Base-by-base conservation (phyloP, 306 rosid genomes). In the Spatholobus suberectus region DNA sequence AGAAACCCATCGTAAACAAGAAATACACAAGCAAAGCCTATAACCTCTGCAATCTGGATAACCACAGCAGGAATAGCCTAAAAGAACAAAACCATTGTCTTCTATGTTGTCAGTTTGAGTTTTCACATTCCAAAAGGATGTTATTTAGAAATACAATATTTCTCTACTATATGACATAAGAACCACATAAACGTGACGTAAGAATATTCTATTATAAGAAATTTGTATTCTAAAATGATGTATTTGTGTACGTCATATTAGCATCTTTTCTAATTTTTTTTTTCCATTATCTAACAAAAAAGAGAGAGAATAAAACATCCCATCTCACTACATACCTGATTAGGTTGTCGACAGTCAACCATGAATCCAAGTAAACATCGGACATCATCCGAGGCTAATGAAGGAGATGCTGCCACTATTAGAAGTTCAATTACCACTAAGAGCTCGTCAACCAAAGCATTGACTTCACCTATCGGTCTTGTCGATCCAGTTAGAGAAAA, bases 391-490 rank as follows among this genome's bases (percentile, higher is more conserved):
- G 92, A 89, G 85, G 93, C 96, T 83, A 89, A 46, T 5, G 83
- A 73, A 83, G 98, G 92, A 75, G 98, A 90, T 75, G 96, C 98
- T 73, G 92, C 98, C 82, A 89, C 91, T 24, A 92, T 78, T 79
- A 96, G 89, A 87, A 96, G 98, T 87, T 96, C 99, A 81, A 96
- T 90, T 81, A 93, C 88, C 54, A 92, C 99, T 44, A 96, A 89
- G 73, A 96, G 94, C 88, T 96, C 98, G 43, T 96, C 99, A 87
- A 96, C 98, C 90, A 96, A 90, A 55, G 99, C 99, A 89, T 96
- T 94, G 86, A 94, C 92, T 83, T 96, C 99, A 75, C 99, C 99
- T 27, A 88, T 90, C 8, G 94, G 98, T 37, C 95, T 93, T 62
- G 87, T 87, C 80, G 87, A 88, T 84, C 90, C 94, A 84, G 76